phyloP scores from a whole-genome alignment of 2,329 filamentous ascomycete genomes.

The Mollisiaceae sp. region DNA sequence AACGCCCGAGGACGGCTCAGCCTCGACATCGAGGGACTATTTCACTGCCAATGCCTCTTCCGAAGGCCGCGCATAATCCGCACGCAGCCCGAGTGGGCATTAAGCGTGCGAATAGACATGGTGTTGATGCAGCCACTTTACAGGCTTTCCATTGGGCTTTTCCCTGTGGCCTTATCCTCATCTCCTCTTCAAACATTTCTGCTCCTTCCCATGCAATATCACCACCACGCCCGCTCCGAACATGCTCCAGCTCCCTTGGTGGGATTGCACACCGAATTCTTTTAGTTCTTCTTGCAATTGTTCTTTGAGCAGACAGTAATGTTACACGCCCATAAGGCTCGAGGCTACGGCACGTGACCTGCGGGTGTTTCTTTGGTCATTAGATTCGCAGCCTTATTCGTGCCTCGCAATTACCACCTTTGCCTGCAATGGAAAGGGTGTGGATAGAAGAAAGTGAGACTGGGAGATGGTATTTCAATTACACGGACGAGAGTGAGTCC shows the following conservation, averaged over 20 bases:
- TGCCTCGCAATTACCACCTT: background rate
- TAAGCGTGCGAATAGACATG: conserved; percentile 3
- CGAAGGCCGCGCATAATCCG: background rate
- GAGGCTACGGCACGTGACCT: conserved; percentile 1
- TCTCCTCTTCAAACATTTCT: background rate
- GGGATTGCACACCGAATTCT: too few relatives aligned
- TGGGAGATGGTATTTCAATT: background rate
- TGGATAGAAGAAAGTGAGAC: background rate
- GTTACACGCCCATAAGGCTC: background rate
- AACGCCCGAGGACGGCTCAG: background rate
- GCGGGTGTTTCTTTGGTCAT: background rate
- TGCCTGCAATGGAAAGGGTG: background rate
- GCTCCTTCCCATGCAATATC: background rate
- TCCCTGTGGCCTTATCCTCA: background rate
- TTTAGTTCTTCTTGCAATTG: background rate
- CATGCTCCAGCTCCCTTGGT: too few relatives aligned
- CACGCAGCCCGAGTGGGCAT: background rate
- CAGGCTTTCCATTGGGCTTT: background rate
- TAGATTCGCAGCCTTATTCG: background rate
- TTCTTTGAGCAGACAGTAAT: background rate
- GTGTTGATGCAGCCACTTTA: background rate
- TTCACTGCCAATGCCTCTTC: background rate
- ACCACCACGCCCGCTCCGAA: background rate
- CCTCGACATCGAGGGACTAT: background rate
- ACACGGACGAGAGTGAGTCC: background rate